Evolutionary conservation across 345 rosid species (phyloP).

Genomic region (Citrus glauca): DNA sequence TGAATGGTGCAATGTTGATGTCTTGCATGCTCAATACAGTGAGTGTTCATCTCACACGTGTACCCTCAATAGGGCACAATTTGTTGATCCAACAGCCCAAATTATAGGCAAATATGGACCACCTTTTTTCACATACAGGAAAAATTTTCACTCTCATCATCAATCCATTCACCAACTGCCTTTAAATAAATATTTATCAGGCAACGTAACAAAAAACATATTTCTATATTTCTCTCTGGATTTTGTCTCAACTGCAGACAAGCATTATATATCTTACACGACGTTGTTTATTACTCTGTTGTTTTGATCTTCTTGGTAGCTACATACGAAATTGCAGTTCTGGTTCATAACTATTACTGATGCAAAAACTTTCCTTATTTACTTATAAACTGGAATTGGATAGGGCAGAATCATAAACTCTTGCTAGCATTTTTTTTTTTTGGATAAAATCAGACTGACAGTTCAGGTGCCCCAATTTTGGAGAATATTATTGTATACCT

Average conservation of each 20-base stretch:
- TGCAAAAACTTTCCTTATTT: background rate
- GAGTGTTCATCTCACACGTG: background rate
- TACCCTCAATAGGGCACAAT: constrained; percentile 4
- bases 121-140: background rate
- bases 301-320: background rate
- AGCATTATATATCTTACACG: background rate
- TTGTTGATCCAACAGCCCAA: background rate
- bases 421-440: background rate
- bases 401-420: background rate
- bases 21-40: background rate
- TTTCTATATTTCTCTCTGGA: background rate
- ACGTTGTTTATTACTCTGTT: too few relatives aligned
- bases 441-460: background rate
- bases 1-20: constrained; percentile 8
- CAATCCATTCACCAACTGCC: background rate
- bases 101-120: background rate
- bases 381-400: background rate
- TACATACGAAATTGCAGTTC: background rate
- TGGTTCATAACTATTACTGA: background rate
- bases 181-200: background rate
- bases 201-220: background rate
- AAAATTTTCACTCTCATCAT: background rate
- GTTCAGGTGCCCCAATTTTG: background rate
- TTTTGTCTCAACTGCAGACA: background rate
- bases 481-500: background rate